A percentile compares a stretch with the other conserved stretches of the same genome.
phyloP scores from a whole-genome alignment of 2,329 filamentous ascomycete species.

The Ophiostoma tasmaniense region DNA sequence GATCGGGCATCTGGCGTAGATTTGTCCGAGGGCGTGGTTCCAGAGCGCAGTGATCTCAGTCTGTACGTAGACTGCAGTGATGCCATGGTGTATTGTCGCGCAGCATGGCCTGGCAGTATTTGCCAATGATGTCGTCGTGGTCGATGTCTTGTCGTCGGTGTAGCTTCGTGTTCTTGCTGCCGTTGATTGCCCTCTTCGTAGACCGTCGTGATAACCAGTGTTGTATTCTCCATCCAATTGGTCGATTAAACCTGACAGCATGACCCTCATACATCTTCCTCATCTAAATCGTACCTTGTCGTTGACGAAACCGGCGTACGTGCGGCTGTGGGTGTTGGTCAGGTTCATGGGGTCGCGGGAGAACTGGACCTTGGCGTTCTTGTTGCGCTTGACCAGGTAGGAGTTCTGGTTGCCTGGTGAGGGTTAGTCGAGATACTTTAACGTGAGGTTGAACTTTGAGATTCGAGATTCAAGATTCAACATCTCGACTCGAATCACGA shows the following conservation, averaged over 20 bases:
- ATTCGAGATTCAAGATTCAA: background rate
- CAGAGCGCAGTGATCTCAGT: background rate
- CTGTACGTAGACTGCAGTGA: background rate
- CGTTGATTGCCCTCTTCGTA: background rate
- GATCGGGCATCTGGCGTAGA: background rate
- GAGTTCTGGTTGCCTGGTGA: constrained; percentile 74
- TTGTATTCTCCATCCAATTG: background rate
- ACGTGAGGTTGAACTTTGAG: too few species aligned
- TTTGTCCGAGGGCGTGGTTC: background rate
- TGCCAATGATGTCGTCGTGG: background rate
- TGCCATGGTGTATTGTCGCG: background rate
- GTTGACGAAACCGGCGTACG: constrained; percentile 92
- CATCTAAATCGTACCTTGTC: constrained; percentile 59
- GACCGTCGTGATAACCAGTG: background rate
- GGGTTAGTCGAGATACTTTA: background rate
- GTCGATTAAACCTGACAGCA: background rate
- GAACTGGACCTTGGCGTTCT: constrained; percentile 74
- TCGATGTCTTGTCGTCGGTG: background rate
- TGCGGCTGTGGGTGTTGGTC: constrained; percentile 82
- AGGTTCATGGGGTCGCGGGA: constrained; percentile 93
- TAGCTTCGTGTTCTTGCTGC: background rate
- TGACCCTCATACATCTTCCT: background rate
- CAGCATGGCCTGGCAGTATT: background rate
- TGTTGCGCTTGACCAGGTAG: constrained; percentile 84
- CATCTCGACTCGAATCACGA: background rate